A percentile compares a stretch with the other conserved stretches of the same genome.
Evolutionary conservation across 768 basidiomycete genomes (phyloP).

Genomic region (Ramaria rubella): DNA sequence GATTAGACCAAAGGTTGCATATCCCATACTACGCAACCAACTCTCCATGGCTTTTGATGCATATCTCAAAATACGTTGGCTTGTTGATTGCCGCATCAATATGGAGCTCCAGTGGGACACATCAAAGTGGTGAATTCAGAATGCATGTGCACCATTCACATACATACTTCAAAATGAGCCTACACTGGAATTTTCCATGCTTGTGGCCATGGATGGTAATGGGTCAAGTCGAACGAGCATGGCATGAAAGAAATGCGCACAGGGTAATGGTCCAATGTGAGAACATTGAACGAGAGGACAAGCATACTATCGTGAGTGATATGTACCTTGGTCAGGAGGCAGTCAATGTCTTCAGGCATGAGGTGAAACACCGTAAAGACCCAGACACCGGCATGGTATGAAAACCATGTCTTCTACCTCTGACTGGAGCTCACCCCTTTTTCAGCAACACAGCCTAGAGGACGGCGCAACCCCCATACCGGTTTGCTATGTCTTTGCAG

Average conservation of each 20-base stretch:
- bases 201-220: conserved; percentile 31
- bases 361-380: conserved; percentile 18
- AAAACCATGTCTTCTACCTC: background rate
- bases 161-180: conserved; percentile 31
- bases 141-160: conserved; percentile 32
- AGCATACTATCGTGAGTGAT: conserved; percentile 12
- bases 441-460: conserved; percentile 13
- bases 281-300: background rate
- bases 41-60: conserved; percentile 31
- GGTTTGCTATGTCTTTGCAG: background rate
- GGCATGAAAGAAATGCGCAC: conserved; percentile 17
- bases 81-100: conserved; percentile 18
- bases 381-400: background rate
- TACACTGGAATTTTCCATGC: conserved; percentile 16
- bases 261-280: conserved; percentile 9
- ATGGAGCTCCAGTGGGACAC: conserved; percentile 22
- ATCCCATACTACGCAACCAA: conserved; percentile 17
- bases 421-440: conserved; percentile 8
- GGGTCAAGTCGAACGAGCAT: conserved; percentile 25
- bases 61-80: conserved; percentile 25
- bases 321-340: conserved; percentile 21
- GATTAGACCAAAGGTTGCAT: conserved; percentile 20
- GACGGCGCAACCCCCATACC: conserved; percentile 19
- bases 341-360: conserved; percentile 27
- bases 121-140: conserved; percentile 26